phyloP scores from a whole-genome alignment of 2,329 filamentous ascomycete genomes.

The Aspergillus sp. region DNA sequence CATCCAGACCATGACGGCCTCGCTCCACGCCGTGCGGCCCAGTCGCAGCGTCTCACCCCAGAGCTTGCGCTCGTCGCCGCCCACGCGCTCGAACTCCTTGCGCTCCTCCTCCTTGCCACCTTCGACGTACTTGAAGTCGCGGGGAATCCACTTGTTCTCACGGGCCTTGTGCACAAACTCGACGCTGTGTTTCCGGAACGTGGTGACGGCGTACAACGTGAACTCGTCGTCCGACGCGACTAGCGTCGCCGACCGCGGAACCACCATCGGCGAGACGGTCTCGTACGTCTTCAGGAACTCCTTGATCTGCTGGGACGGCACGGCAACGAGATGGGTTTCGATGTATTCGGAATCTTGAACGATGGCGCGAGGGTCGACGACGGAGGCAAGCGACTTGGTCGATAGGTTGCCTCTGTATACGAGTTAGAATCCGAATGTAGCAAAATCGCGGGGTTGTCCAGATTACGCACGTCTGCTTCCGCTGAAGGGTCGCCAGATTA shows the following conservation, averaged over 20 bases:
- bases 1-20: slow-evolving; percentile 93
- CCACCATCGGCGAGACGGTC: slow-evolving; percentile 84
- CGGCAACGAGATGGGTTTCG: slow-evolving; percentile 89
- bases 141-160: slow-evolving; percentile 90
- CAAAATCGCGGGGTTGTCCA: slow-evolving; percentile 1
- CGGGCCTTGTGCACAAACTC: slow-evolving; percentile 92
- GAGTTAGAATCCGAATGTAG: background rate
- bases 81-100: slow-evolving; percentile 77
- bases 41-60: slow-evolving; percentile 89
- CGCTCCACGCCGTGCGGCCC: slow-evolving; percentile 89
- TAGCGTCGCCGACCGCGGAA: slow-evolving; percentile 79
- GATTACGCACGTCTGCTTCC: slow-evolving; percentile 74
- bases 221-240: slow-evolving; percentile 88
- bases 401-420: slow-evolving; percentile 76
- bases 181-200: slow-evolving; percentile 84
- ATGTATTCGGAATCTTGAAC: slow-evolving; percentile 93
- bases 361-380: slow-evolving; percentile 77
- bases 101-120: slow-evolving; percentile 87
- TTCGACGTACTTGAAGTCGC: slow-evolving; percentile 90
- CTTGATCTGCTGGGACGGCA: slow-evolving; percentile 76
- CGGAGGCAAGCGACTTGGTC: slow-evolving; percentile 87
- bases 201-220: slow-evolving; percentile 80
- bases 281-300: slow-evolving; percentile 91
- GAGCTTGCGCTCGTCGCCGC: slow-evolving; percentile 82
- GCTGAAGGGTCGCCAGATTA: slow-evolving; percentile 74